Base-by-base conservation (phyloP, 208 protist species). In the Wallacemonas sp. region DNA sequence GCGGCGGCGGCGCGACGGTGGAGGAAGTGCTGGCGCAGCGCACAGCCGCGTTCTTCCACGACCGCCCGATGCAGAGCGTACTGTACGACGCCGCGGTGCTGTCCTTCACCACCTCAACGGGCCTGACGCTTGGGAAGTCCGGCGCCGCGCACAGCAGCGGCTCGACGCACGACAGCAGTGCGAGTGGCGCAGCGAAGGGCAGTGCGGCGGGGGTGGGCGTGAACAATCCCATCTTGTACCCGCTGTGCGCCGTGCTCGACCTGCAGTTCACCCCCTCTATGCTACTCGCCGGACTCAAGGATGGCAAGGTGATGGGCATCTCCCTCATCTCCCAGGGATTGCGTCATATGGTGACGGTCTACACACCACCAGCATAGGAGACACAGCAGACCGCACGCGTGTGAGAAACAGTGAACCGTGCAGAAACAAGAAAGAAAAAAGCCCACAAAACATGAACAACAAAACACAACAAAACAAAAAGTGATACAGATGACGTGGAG, bases 221-320 rank as follows among this genome's bases (percentile, higher is more conserved):
- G 23, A 67, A 41, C 39, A 28, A 41, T 44, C 52, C 52, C 4
- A 29, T 23, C 7, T 3, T 23, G 31, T 59, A 23, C 29, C 52
- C 65, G 8, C 59, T 26, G 49, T 62, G 49, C 48, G 76, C 73
- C 12, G 81, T 97, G 46, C 54, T 75, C 41, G 80, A 86, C 57
- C 55, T 97, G 22, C 52, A 67, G 11, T 93, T 94, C 66, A 80
- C 79, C n/a, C 91, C 91, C 18, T 93, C 86, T 8, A 84, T 89
- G 71, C 72, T 97, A 62, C 78, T 97, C 5, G 86, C 83, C 3
- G 89, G 83, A 14, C 74, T 97, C 36, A 57, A 46, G 16, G 88
- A 94, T 55, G 91, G 91, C 0, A 89, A 81, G 69, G 74, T 92
- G 48, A 80, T 93, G 38, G 91, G 86, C n/a, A 71, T 67, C 2